Evolutionary conservation across 495 filamentous ascomycete species (phyloP).

Genomic region (Cercophora scortea): DNA sequence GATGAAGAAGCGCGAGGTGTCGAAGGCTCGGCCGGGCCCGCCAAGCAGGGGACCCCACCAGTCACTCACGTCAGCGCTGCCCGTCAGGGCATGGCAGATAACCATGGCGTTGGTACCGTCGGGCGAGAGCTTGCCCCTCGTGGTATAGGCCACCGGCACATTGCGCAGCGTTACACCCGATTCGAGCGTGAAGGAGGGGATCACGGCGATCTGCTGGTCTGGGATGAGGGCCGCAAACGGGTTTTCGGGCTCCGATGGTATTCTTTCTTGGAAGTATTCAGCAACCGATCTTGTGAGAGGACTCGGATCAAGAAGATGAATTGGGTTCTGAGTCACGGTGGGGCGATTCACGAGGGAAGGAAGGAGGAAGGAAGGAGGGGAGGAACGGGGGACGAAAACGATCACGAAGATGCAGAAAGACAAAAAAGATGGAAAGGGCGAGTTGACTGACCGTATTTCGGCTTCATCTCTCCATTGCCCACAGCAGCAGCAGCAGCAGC

Average conservation of each 20-base stretch:
- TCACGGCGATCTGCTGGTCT: slow-evolving; percentile 73
- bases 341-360: too few species aligned
- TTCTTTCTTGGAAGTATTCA: slow-evolving; percentile 56
- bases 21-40: slow-evolving; percentile 83
- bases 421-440: background rate
- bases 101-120: slow-evolving; percentile 85
- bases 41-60: slow-evolving; percentile 98
- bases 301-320: background rate
- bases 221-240: slow-evolving; percentile 81
- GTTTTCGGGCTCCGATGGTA: slow-evolving; percentile 71
- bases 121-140: slow-evolving; percentile 66
- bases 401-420: too few species aligned
- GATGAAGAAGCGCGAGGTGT: slow-evolving; percentile 85
- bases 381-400: too few species aligned
- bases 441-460: slow-evolving; percentile 35
- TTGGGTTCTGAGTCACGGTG: too few species aligned
- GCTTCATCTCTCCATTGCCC: slow-evolving; percentile 7
- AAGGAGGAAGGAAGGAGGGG: too few species aligned
- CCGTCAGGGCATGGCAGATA: slow-evolving; percentile 94
- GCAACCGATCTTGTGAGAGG: slow-evolving; percentile 27
- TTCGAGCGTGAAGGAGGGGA: slow-evolving; percentile 89
- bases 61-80: slow-evolving; percentile 90
- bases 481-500: background rate
- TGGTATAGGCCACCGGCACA: slow-evolving; percentile 91
- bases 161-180: slow-evolving; percentile 81